These are phyloP conservation scores for Xylariaceae sp. DNA, from an alignment of 2,329 filamentous ascomycete species.

Conservation along the genomic window DNA sequence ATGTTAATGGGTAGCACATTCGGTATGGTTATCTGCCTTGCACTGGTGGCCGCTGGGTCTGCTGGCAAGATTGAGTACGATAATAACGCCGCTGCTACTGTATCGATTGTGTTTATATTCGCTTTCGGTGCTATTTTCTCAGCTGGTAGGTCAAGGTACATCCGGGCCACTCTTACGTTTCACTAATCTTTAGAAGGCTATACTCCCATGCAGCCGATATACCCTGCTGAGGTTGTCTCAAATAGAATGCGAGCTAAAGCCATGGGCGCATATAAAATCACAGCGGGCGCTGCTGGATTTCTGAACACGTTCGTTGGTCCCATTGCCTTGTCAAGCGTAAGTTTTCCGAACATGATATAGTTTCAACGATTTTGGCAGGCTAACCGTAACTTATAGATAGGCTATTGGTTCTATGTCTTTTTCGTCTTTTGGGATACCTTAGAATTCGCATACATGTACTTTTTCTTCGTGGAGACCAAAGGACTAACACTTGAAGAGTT, in stretches of 20 bases:
- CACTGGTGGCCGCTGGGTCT: conserved; percentile 46
- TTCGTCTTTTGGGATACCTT: conserved; percentile 46
- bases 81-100: conserved; percentile 43
- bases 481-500: conserved; percentile 43
- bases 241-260: conserved; percentile 48
- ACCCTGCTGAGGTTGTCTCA: conserved; percentile 46
- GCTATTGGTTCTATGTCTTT: conserved; percentile 47
- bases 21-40: conserved; percentile 45
- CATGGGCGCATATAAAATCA: conserved; percentile 45
- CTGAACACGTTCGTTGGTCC: conserved; percentile 43
- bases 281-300: conserved; percentile 46
- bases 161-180: neutral
- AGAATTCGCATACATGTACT: conserved; percentile 43
- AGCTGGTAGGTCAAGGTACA: conserved; percentile 24
- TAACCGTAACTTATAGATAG: conserved; percentile 30
- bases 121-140: conserved; percentile 46
- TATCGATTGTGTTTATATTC: conserved; percentile 48
- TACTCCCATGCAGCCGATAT: conserved; percentile 47
- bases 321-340: conserved; percentile 37
- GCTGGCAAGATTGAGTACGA: conserved; percentile 43
- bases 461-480: conserved; percentile 45
- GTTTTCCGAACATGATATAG: conserved; percentile 18
- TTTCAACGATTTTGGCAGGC: neutral
- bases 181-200: conserved; percentile 37
- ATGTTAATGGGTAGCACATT: conserved; percentile 46